Evolutionary conservation across 2,329 filamentous ascomycete genomes (phyloP), one percentile per base, ranked within the genome.

Genomic region (Verticillium alfalfae): DNA sequence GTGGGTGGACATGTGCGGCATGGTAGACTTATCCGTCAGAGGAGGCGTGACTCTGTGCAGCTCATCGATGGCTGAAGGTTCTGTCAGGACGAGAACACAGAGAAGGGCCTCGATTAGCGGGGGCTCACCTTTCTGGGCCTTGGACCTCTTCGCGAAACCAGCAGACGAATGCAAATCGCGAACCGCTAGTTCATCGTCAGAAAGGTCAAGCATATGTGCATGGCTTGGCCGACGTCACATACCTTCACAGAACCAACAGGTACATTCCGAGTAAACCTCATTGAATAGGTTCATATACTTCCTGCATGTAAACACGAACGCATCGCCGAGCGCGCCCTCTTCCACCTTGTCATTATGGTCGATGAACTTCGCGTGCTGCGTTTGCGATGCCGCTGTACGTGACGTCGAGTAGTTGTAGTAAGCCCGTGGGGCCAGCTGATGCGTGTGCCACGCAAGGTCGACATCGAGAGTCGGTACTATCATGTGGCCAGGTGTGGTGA

Each of bases 331-430:
- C 57, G 80, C 81, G 15, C 76, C 77, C 68, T 93, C 88, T 57
- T 88, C 86, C 26, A 96, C 86, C 74, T 94, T 94, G 78, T 96
- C 92, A 72, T 95, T 89, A 69, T 96, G 92, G 70, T 93, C 87
- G 66, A 94, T 83, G 69, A 92, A 91, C 57, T 81, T 84, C 1
- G 45, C 18, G 18, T 52, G 16, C n/a, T 13, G 10, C n/a, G 18
- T 52, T 2, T 9, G n/a, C 2, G 45, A 52, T 5, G n/a, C n/a
- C 8, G 63, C 63, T 0, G 56, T 61, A 52, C 60, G 60, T 36
- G 34, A 57, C 1, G 81, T 70, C 1, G 84, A 88, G 70, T 84
- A 88, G 2, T 70, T 63, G 67, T 85, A 88, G 74, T 95, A 95
- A 3, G 76, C 69, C 2, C 71, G 68, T 0, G 91, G 88, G 9